Evolutionary conservation across 2,329 filamentous ascomycete species (phyloP), one percentile per base, ranked within the genome.

Genomic region (Colletotrichum liaoningense): DNA sequence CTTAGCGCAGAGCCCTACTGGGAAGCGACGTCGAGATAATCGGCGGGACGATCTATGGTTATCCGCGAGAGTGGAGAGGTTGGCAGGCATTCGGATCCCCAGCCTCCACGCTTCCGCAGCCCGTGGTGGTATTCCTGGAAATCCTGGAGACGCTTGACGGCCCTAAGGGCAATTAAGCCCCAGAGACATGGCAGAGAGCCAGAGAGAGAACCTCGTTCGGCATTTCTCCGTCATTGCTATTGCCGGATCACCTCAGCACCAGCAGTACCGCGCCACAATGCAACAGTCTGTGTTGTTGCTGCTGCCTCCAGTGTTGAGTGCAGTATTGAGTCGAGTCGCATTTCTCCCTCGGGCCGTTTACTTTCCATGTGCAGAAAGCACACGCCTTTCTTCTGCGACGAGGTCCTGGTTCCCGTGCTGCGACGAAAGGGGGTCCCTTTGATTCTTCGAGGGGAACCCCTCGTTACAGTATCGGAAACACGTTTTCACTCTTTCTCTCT

Each of bases 211-310:
- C 59, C 70, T 65, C 55, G 57, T 26, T 70, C 69, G 70, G 67
- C 42, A 73, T 52, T 66, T 52, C 54, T 22, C 38, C 49, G 12
- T 14, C 57, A n/a, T n/a, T 55, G 28, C 55, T 54, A 65, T 42
- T 73, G 60, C 70, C 60, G 67, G 35, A 65, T 66, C 54, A 73
- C 67, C 70, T 73, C 60, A 65, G 67, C 67, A 65, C 42, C 55
- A 71, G 28, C 49, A 55, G 12, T 56, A 33, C 70, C 67, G 60
- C 67, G 60, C 60, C 70, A 70, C 70, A 55, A 63, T 65, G 60
- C 70, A 56, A 56, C 46, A 9, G 56, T 73, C 70, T n/a, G 60
- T 73, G 70, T 69, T 67, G 22, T 33, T 28, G 54, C 63, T 56
- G 63, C 54, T 49, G 55, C 14, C 26, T 8, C 2, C 65, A 22